Conservation (phyloP, 176 grass and related monocot genomes). For the Thalia dealbata region DNA sequence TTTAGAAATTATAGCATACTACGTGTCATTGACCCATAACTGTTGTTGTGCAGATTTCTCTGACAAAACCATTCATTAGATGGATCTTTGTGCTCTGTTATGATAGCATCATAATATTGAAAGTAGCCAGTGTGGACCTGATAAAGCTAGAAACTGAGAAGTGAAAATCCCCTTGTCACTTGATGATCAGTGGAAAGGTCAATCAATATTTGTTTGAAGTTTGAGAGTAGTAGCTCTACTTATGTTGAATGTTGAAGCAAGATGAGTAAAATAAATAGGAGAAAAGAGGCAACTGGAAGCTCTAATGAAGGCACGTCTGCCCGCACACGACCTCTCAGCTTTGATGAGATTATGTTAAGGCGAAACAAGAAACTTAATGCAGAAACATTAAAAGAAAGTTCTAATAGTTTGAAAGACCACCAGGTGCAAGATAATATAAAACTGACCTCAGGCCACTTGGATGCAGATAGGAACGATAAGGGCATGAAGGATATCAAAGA, state of each 20-base stretch:
- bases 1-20: not conserved
- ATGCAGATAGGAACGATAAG: constrained; percentile 21
- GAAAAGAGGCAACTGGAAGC: constrained; percentile 10
- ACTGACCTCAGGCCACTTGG: not conserved
- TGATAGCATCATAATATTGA: not conserved
- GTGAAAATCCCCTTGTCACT: not conserved
- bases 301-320: constrained; percentile 52
- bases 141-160: not conserved
- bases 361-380: constrained; percentile 46
- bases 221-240: not conserved
- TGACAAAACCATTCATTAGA: not conserved
- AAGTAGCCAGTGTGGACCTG: not conserved
- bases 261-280: constrained; percentile 49
- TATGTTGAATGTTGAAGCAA: constrained; percentile 5
- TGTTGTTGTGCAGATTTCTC: not conserved
- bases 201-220: not conserved
- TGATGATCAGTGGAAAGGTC: not conserved
- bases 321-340: constrained; percentile 75
- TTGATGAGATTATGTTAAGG: constrained; percentile 65
- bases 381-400: not conserved
- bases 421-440: constrained; percentile 12
- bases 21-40: not conserved
- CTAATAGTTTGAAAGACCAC: constrained; percentile 1
- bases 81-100: not conserved
- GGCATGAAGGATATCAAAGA: constrained; percentile 31